Base-by-base conservation (phyloP, 2,329 filamentous ascomycete genomes). In the Mycosphaerelloides madeirae region DNA sequence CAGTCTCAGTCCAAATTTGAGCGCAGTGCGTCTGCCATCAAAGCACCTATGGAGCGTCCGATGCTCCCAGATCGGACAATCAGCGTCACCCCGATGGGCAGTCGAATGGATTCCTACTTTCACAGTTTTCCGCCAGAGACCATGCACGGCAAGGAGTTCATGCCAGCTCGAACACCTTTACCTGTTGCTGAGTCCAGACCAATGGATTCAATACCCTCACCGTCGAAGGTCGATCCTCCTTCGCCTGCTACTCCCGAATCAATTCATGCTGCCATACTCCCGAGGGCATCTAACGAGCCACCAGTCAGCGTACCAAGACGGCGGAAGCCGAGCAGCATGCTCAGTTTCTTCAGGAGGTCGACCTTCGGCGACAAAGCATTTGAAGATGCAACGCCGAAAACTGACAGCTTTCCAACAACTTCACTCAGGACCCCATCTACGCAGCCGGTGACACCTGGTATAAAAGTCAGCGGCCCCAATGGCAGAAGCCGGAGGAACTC, bases 91-190 rank as follows among this genome's bases (percentile, higher is more conserved):
- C 22, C 22, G 9, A 9, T 9, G 22, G 22, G 6, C 6, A 25
- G 5, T 6, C 22, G 9, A 6, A 25, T 25, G 22, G 49, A 55
- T 18, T 54, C 50, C 12, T 60, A 58, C 22, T 61, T 61, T 33
- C 50, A 49, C 5, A 56, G 54, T 3, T 58, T 58, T 28, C 50
- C 40, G 3, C 46, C 54, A 11, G 50, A 56, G 13, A 48, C 44
- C 2, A 49, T 48, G 18, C 46, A 44, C 20, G 46, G 34, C 20
- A 52, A 54, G 29, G 54, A 53, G n/a, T 54, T 52, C 20, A 35
- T 50, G 3, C 50, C 53, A 6, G 20, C 36, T 20, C 41, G 15
- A 22, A 38, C 46, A 3, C 38, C 46, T 22, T 18, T 32, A 19
- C 16, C 44, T 3, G 18, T 15, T 3, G 31, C 34, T 20, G 18